Evolutionary conservation across 768 basidiomycete species (phyloP).

Genomic region (Lentinus brumalis): DNA sequence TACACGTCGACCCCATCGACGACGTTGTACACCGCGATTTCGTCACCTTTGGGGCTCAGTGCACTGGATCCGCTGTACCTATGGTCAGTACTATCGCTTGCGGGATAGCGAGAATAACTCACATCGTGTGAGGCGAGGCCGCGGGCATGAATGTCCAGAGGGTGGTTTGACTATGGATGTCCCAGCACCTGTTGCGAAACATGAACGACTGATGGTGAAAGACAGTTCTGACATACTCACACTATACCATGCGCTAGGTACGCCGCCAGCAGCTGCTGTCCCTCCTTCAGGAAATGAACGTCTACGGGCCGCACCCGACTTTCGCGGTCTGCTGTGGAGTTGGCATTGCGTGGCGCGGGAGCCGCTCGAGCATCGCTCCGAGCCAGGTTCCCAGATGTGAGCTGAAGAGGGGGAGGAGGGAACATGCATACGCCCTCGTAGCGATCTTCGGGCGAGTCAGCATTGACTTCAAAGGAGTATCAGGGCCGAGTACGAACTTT

Average conservation of each 20-base stretch:
- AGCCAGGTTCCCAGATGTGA: too few relatives aligned
- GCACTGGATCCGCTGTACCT: not conserved
- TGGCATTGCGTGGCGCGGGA: too few relatives aligned
- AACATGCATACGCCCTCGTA: too few relatives aligned
- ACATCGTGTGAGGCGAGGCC: not conserved
- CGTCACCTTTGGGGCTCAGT: not conserved
- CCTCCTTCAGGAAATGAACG: too few relatives aligned
- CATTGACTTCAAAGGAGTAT: not conserved
- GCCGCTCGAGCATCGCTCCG: too few relatives aligned
- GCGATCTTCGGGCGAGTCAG: not conserved
- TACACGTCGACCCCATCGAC: not conserved
- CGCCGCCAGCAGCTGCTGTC: not conserved
- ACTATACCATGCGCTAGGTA: not conserved
- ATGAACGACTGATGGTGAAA: too few relatives aligned
- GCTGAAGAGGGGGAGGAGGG: too few relatives aligned
- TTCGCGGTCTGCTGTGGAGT: too few relatives aligned
- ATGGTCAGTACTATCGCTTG: not conserved
- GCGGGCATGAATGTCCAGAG: not conserved
- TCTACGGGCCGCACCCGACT: too few relatives aligned
- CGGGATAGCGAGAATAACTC: not conserved
- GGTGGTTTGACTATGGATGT: not conserved
- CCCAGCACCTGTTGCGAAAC: slow-evolving; percentile 6
- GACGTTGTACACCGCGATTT: not conserved
- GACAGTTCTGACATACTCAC: not conserved
- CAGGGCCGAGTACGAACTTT: not conserved